These are phyloP conservation scores for Emergomyces africanus DNA, from an alignment of 2,329 filamentous ascomycete genomes.

Conservation along the genomic window DNA sequence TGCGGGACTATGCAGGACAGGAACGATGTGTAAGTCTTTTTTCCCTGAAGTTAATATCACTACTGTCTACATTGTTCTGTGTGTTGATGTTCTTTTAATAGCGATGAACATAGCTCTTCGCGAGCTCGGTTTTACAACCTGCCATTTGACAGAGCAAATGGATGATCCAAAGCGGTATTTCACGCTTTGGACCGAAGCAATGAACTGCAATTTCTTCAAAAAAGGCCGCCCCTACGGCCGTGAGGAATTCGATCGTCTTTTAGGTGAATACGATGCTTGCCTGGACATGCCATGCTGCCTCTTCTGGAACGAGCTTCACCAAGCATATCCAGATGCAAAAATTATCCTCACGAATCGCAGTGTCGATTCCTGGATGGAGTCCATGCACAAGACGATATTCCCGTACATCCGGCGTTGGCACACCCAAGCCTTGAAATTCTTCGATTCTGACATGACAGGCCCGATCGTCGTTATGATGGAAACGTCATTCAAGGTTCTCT, in stretches of 20 bases:
- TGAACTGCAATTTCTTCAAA: slow-evolving; percentile 19
- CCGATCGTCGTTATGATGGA: slow-evolving; percentile 1
- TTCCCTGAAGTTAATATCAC: neutral
- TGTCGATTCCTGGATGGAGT: slow-evolving; percentile 50
- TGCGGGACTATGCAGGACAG: slow-evolving; percentile 1
- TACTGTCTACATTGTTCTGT: neutral
- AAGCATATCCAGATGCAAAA: slow-evolving; percentile 62
- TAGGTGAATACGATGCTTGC: slow-evolving; percentile 3
- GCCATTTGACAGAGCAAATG: slow-evolving; percentile 1
- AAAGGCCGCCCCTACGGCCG: slow-evolving; percentile 17
- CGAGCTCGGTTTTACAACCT: neutral
- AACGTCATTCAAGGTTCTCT: slow-evolving; percentile 35
- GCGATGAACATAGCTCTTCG: slow-evolving; percentile 2
- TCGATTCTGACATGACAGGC: slow-evolving; percentile 42
- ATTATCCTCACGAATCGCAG: slow-evolving; percentile 55
- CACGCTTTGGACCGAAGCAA: slow-evolving; percentile 4
- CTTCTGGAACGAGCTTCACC: slow-evolving; percentile 57
- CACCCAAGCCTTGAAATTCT: neutral
- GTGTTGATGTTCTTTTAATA: neutral
- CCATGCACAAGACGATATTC: slow-evolving; percentile 11
- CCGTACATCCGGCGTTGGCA: slow-evolving; percentile 1
- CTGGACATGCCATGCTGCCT: slow-evolving; percentile 4
- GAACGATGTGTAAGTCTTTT: slow-evolving; percentile 1
- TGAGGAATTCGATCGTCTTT: slow-evolving; percentile 14
- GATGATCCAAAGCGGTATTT: slow-evolving; percentile 2